Evolutionary conservation across 371 early-diverging fungal genomes (phyloP), one percentile per base, ranked within the genome.

Genomic region (Blastocladiella emersonii): DNA sequence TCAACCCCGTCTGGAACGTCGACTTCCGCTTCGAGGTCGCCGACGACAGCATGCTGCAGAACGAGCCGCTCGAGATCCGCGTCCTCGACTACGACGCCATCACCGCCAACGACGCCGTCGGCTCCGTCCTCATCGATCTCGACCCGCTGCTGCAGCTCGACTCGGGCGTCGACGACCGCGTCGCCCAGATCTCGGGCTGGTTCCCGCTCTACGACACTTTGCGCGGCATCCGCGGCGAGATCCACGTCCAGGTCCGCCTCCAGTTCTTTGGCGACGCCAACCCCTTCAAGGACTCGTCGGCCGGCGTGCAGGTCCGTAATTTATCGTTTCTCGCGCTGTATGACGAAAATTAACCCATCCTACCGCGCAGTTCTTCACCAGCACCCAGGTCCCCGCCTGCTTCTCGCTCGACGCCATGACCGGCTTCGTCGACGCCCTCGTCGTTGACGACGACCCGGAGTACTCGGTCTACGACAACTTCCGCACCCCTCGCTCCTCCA

Each of bases 1-100:
- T 88, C 56, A 81, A 83, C 66, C 89, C 89, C 0, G 74, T 83
- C 25, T 88, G 89, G 89, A 86, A 87, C 45, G 84, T 86, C 65
- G 85, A 76, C 2, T 59, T 59, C 21, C 37, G 59, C 30, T 27
- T 59, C 43, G 87, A 88, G 67, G 81, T 87, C 12, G 74, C 74
- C 49, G 79, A 87, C 71, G 89, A 88, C 68, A 74, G 83, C 1
- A 79, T 78, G 63, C 67, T 88, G 32, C 88, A 88, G 66, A 83
- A 86, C 66, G 89, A 85, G 56, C 88, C 87, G 0, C 70, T 88
- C 51, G 87, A 86, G 64, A 65, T 88, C n/a, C 78, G 80, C 49
- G 78, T 87, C 21, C 70, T 88, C 65, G 89, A 88, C 68, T 85
- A 86, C 61, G 89, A 88, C 69, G 81, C 82, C 41, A 86, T 87